Evolutionary conservation across 306 rosid genomes (phyloP).

Genomic region (Luffa acutangula): DNA sequence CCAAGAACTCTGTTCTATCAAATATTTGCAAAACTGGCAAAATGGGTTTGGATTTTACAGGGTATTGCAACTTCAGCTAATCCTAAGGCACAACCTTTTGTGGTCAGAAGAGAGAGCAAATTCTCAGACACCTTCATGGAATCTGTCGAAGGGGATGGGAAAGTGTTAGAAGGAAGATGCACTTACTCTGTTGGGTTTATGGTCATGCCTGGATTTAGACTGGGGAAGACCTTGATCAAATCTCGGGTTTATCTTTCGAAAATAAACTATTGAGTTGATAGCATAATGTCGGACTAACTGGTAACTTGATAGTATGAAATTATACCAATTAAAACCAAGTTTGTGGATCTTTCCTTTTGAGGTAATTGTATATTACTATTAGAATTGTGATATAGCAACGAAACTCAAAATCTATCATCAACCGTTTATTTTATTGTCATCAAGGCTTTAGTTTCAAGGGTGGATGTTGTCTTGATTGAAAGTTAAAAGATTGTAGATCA

Average conservation of each 20-base stretch:
- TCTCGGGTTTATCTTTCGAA: conserved; percentile 54
- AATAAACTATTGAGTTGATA: background rate
- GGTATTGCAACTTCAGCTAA: conserved; percentile 39
- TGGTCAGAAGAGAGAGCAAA: conserved; percentile 36
- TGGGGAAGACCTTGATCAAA: conserved; percentile 43
- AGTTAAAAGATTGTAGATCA: background rate
- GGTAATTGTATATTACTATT: background rate
- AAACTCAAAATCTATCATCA: background rate
- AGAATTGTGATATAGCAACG: background rate
- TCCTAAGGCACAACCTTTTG: conserved; percentile 40
- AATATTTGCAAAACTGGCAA: conserved; percentile 67
- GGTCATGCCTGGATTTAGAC: conserved; percentile 71
- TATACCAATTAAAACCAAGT: background rate
- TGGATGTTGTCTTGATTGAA: background rate
- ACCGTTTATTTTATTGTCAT: background rate
- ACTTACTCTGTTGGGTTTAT: conserved; percentile 47
- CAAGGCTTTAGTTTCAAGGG: background rate
- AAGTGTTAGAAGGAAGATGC: conserved; percentile 13
- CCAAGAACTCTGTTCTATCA: conserved; percentile 81
- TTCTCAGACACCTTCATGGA: conserved; percentile 65
- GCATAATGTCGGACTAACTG: background rate
- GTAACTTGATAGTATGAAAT: background rate
- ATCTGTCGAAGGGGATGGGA: conserved; percentile 35
- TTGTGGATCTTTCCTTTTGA: background rate
- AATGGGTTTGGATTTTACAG: conserved; percentile 65